These are phyloP conservation scores for Calonectria hongkongensis DNA, from an alignment of 2,329 filamentous ascomycete genomes.

Conservation along the genomic window DNA sequence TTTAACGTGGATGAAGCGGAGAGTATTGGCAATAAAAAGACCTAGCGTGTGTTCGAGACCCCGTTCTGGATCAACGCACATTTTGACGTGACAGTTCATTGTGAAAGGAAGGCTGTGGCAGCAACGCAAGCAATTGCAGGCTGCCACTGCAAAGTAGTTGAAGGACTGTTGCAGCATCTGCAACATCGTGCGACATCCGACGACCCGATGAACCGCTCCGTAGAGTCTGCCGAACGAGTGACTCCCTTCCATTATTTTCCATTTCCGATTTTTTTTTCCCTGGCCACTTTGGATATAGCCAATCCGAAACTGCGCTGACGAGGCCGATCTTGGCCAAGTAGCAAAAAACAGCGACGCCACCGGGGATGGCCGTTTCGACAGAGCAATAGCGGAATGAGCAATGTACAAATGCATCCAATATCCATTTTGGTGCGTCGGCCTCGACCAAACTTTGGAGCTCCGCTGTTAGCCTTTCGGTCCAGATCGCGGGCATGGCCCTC, in stretches of 20 bases:
- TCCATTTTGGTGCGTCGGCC: neutral
- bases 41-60: slow-evolving; percentile 15
- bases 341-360: slow-evolving; percentile 10
- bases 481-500: slow-evolving; percentile 12
- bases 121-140: neutral
- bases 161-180: neutral
- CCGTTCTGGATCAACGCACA: neutral
- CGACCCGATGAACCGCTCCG: neutral
- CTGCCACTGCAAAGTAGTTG: neutral
- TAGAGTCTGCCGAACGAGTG: neutral
- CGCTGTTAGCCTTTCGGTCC: slow-evolving; percentile 2
- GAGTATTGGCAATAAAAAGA: neutral
- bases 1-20: neutral
- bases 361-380: slow-evolving; percentile 15
- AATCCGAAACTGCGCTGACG: neutral
- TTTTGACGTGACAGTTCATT: neutral
- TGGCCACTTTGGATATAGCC: neutral
- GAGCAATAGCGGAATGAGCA: slow-evolving; percentile 6
- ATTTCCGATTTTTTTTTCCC: neutral
- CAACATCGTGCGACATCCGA: neutral
- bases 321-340: neutral
- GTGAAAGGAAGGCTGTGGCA: neutral
- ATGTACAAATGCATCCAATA: slow-evolving; percentile 8
- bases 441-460: neutral
- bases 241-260: neutral